Base-by-base conservation (phyloP, 257 asterid species). In the Penstemon davidsonii region DNA sequence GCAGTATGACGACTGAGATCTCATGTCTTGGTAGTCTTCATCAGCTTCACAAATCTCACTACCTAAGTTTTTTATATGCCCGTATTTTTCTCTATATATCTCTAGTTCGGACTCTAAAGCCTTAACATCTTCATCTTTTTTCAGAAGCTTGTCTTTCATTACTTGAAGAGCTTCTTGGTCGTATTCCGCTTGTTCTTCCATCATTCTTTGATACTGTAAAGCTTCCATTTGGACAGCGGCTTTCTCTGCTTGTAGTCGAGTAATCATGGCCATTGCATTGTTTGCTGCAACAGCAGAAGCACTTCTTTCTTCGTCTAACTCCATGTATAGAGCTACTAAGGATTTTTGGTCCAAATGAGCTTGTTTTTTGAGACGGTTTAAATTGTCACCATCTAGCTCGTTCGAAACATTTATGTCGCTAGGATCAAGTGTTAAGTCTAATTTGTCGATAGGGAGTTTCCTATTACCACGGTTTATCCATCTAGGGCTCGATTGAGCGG, bases 261-360 rank as follows among this genome's bases (percentile, higher is more conserved):
- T 92, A 46, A 92, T 92, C 98, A 92, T 89, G 9, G 95, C 95
- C 98, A 92, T 92, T 33, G 98, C 96, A 36, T 92, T 88, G 74
- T 92, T 90, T 0, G 91, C 98, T 19, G 98, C 98, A 19, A 89
- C 79, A 0, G 95, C 93, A 0, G 98, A 79, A 37, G 98, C 98
- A 57, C 86, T 92, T 72, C 98, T 83, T 73, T 92, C 98, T 80
- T 92, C 98, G 18, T 92, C 98, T 39, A 92, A 51, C 55, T 92
- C 97, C 96, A 83, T 82, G 69, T 87, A 89, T 15, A 92, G 47
- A 4, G 83, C 92, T 60, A 79, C 72, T 18, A 92, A 66, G 13
- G 96, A 78, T 68, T 71, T 84, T 46, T 80, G 90, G 43, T 94
- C 96, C 8, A 84, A 49, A 41, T 79, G 86, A 10, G 82, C 87